Conservation (phyloP, 1,284 basidiomycete genomes). For the Thecaphora frezii region DNA sequence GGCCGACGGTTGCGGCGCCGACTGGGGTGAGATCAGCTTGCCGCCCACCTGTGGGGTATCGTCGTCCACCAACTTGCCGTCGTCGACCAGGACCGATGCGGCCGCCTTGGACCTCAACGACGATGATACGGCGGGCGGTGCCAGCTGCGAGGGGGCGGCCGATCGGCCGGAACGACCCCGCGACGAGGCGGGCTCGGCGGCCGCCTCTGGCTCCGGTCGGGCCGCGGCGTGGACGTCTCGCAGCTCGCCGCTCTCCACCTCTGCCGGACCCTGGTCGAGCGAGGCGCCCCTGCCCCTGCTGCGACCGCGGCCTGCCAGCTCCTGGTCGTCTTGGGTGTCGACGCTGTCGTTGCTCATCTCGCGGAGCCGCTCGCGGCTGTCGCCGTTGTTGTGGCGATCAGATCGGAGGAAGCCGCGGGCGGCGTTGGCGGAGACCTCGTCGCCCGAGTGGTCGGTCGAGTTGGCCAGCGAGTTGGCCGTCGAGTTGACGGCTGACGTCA, state of each 20-base stretch:
- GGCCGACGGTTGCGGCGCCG: conserved; percentile 35
- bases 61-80: conserved; percentile 26
- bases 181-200: not conserved
- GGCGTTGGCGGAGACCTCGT: conserved; percentile 12
- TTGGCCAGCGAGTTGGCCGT: conserved; percentile 29
- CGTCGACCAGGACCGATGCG: conserved; percentile 27
- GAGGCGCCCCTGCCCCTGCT: conserved; percentile 6
- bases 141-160: conserved; percentile 1
- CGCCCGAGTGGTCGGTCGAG: conserved; percentile 28
- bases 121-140: conserved; percentile 20
- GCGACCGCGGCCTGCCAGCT: conserved; percentile 25
- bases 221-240: not conserved
- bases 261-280: not conserved
- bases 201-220: not conserved
- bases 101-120: conserved; percentile 25
- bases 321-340: conserved; percentile 23
- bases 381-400: not conserved
- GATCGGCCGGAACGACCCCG: not conserved
- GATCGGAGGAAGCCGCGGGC: conserved; percentile 3
- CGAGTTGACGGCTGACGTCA: conserved; percentile 43
- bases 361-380: conserved; percentile 5
- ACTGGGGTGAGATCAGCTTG: conserved; percentile 26
- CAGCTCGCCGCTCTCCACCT: not conserved
- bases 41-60: conserved; percentile 35
- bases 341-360: conserved; percentile 10